Evolutionary conservation across 176 grass and related monocot species (phyloP).

Genomic region (Chrysopogon serrulatus): DNA sequence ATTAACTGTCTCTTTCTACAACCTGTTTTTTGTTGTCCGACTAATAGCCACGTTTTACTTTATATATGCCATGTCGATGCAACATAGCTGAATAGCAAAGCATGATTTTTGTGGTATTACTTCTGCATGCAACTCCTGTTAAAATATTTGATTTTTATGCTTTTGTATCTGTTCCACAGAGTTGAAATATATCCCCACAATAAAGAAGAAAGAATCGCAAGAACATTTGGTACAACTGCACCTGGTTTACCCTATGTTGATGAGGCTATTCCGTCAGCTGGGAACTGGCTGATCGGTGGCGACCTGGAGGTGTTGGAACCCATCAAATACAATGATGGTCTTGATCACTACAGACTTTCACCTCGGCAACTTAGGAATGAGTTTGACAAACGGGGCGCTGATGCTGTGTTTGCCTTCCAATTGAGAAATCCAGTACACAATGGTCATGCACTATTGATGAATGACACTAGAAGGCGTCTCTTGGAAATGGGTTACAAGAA

Average conservation of each 20-base stretch:
- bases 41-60: neutral
- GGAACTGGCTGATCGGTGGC: slow-evolving; percentile 88
- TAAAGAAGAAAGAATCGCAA: slow-evolving; percentile 97
- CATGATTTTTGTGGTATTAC: neutral
- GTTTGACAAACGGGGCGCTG: slow-evolving; percentile 67
- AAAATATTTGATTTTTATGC: slow-evolving; percentile 10
- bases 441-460: slow-evolving; percentile 89
- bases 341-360: slow-evolving; percentile 88
- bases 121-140: neutral
- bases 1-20: neutral
- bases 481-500: slow-evolving; percentile 96
- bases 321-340: slow-evolving; percentile 87
- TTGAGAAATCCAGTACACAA: slow-evolving; percentile 94
- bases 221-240: slow-evolving; percentile 78
- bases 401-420: slow-evolving; percentile 94
- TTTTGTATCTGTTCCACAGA: slow-evolving; percentile 19
- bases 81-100: neutral
- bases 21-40: neutral
- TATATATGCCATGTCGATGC: neutral
- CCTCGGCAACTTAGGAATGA: slow-evolving; percentile 64
- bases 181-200: slow-evolving; percentile 94
- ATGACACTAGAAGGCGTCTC: slow-evolving; percentile 78
- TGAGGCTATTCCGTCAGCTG: slow-evolving; percentile 62
- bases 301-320: slow-evolving; percentile 84
- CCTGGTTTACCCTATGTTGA: slow-evolving; percentile 90